phyloP scores from a whole-genome alignment of 106 monocot genomes.

The Acanthochlamys bracteata region DNA sequence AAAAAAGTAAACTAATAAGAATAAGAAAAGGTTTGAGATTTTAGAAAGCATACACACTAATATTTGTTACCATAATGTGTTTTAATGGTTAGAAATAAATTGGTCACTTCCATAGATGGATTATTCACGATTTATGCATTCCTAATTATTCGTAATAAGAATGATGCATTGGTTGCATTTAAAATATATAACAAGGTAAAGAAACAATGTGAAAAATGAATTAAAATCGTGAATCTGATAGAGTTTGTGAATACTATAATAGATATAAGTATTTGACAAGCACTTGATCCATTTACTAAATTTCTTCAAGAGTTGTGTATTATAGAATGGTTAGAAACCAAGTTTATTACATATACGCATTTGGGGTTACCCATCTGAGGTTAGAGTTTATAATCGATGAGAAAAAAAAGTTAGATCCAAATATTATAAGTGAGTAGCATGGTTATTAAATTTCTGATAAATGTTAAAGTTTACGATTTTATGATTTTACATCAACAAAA shows the following conservation, averaged over 20 bases:
- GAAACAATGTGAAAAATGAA: neutral
- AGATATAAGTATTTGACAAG: neutral
- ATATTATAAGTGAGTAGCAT: neutral
- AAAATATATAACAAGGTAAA: neutral
- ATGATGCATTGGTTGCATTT: neutral
- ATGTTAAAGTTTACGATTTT: too few species aligned
- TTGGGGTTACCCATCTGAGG: conserved; percentile 3
- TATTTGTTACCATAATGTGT: neutral
- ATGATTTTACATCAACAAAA: too few species aligned
- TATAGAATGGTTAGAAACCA: conserved; percentile 1
- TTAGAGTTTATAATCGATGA: neutral
- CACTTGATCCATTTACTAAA: neutral
- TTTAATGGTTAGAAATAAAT: conserved; percentile 1
- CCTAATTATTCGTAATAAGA: conserved; percentile 6
- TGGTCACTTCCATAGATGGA: conserved; percentile 12
- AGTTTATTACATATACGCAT: conserved; percentile 6
- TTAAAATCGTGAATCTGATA: conserved; percentile 2
- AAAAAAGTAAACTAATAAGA: conserved; percentile 3
- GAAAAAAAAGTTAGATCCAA: conserved; percentile 5
- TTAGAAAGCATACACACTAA: conserved; percentile 5
- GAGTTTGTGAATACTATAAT: conserved; percentile 8
- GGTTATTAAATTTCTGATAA: too few species aligned
- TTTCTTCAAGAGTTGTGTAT: neutral
- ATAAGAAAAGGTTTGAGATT: neutral
- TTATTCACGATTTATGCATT: neutral